Percentiles rank a stretch among this genome's conserved stretches.
These are phyloP conservation scores for Straminergon stramineum DNA, from an alignment of 225 moss, liverwort and hornwort species.

Conservation along the genomic window DNA sequence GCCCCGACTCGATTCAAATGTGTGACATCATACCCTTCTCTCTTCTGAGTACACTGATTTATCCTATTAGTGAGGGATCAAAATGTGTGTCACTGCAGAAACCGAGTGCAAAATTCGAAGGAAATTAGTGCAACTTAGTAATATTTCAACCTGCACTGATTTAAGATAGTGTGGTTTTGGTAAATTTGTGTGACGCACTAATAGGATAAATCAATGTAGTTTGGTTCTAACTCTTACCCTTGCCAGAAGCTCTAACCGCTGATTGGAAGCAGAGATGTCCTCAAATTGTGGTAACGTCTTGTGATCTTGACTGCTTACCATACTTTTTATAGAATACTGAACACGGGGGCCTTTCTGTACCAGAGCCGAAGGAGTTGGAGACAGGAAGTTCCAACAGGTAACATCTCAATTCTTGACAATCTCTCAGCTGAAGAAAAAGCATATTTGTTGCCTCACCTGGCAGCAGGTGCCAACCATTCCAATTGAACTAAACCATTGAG, in stretches of 20 bases:
- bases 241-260: not conserved
- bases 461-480: not conserved
- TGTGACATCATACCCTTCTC: slow-evolving; percentile 1
- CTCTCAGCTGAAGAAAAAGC: slow-evolving; percentile 15
- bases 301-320: not conserved
- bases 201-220: not conserved
- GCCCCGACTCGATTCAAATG: slow-evolving; percentile 45
- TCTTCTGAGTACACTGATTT: not conserved
- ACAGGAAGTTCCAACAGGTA: slow-evolving; percentile 6
- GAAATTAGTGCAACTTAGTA: not conserved
- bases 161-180: not conserved
- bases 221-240: not conserved
- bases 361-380: slow-evolving; percentile 39
- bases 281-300: not conserved
- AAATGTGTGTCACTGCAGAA: not conserved
- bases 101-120: not conserved
- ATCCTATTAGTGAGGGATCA: not conserved
- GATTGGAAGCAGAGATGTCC: not conserved
- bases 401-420: slow-evolving; percentile 17
- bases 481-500: not conserved
- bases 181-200: not conserved
- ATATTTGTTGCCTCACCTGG: slow-evolving; percentile 22
- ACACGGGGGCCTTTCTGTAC: not conserved
- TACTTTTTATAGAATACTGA: not conserved
- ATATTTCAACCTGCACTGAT: not conserved